These are phyloP conservation scores for Aspergillus fischeri DNA, from an alignment of 2,329 filamentous ascomycete genomes.

Conservation along the genomic window DNA sequence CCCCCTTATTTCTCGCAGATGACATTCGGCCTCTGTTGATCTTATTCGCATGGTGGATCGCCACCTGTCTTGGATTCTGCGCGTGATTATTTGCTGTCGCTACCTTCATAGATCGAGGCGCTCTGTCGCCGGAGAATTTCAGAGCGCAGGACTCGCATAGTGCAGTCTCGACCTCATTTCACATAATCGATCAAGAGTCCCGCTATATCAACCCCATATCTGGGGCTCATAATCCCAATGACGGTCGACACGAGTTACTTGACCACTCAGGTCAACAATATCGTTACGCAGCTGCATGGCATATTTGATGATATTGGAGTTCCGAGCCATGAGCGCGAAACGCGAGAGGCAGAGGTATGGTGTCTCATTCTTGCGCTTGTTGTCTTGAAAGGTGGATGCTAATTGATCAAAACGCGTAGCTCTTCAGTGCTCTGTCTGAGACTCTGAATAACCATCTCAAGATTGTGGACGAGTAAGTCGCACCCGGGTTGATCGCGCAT, in stretches of 20 bases:
- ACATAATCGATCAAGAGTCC: not conserved
- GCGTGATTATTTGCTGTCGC: not conserved
- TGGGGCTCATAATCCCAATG: conserved; percentile 24
- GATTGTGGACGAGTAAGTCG: conserved; percentile 63
- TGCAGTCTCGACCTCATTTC: conserved; percentile 4
- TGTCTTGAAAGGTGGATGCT: conserved; percentile 6
- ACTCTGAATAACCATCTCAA: conserved; percentile 87
- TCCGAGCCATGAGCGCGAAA: conserved; percentile 85
- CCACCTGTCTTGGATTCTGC: conserved; percentile 9
- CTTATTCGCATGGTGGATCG: conserved; percentile 13
- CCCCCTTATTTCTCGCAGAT: conserved; percentile 15
- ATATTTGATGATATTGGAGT: conserved; percentile 98
- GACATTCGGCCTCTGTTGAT: conserved; percentile 16
- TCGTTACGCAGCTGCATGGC: conserved; percentile 87
- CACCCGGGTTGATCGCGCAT: not conserved
- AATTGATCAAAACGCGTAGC: conserved; percentile 47
- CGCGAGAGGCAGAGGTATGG: conserved; percentile 79
- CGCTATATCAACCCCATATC: not conserved
- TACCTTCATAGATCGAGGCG: conserved; percentile 10
- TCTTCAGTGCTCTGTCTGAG: conserved; percentile 87
- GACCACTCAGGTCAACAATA: conserved; percentile 90
- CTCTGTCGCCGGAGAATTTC: conserved; percentile 10
- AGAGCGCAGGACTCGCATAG: conserved; percentile 9
- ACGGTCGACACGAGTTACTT: conserved; percentile 87
- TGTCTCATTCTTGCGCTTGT: not conserved